phyloP scores from a whole-genome alignment of 1,139 yeast species.

The Meyerozyma carpophila region DNA sequence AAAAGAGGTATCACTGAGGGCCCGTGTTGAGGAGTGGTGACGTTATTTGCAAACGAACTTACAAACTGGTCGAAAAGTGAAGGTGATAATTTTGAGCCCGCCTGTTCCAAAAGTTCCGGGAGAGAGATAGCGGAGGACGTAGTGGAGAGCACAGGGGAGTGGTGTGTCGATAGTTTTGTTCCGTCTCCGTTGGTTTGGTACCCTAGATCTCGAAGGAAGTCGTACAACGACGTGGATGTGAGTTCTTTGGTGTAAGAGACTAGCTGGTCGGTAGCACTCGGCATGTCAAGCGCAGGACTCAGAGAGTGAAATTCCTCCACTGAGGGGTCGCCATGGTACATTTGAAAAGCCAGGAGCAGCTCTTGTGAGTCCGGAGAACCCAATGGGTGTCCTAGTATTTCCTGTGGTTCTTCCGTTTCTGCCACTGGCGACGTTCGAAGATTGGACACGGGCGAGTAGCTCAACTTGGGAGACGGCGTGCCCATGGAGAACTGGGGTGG shows the following conservation, averaged over 20 bases:
- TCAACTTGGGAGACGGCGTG: neutral
- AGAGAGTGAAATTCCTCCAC: neutral
- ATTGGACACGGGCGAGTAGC: neutral
- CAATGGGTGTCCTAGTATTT: neutral
- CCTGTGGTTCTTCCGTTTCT: neutral
- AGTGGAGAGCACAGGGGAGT: neutral
- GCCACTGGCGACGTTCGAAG: neutral
- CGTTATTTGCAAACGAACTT: neutral
- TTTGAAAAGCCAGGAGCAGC: neutral
- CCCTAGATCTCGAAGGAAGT: neutral
- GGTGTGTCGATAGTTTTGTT: neutral
- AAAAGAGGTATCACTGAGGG: neutral
- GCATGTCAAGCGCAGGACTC: neutral
- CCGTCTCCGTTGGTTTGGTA: neutral
- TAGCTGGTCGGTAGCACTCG: neutral
- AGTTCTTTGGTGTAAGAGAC: neutral
- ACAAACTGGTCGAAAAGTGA: conserved; percentile 1
- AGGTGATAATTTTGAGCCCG: neutral
- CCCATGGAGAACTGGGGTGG: neutral
- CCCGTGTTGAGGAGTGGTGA: neutral
- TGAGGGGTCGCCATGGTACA: neutral
- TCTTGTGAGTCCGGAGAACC: neutral
- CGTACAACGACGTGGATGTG: neutral
- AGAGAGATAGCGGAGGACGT: neutral
- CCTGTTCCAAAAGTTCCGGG: neutral